These are phyloP conservation scores for Fusarium chlamydosporum DNA, from an alignment of 2,329 filamentous ascomycete genomes.

Conservation along the genomic window DNA sequence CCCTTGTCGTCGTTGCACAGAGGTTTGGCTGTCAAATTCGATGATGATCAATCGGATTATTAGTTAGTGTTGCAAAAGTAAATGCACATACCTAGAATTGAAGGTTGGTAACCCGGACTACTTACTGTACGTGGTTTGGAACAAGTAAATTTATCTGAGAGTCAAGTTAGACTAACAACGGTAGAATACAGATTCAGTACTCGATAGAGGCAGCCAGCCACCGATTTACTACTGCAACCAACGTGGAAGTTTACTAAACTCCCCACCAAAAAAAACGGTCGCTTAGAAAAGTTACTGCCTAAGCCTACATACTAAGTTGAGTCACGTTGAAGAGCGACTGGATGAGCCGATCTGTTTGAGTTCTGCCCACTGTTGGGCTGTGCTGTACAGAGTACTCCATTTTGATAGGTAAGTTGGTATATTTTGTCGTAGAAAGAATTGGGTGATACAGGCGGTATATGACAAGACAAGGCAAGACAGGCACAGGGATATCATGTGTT, in stretches of 20 bases:
- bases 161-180: no score
- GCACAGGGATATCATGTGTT: constrained; percentile 26
- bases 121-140: background rate
- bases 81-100: background rate
- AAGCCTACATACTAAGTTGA: background rate
- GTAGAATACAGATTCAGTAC: background rate
- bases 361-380: constrained; percentile 21
- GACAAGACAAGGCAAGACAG: background rate
- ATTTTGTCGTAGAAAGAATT: constrained; percentile 24
- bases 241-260: background rate
- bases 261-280: background rate
- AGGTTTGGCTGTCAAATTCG: constrained; percentile 6
- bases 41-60: constrained; percentile 4
- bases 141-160: background rate
- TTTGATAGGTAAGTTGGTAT: constrained; percentile 11
- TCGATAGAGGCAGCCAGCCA: background rate
- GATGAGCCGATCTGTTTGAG: constrained; percentile 6
- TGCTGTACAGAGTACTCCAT: constrained; percentile 5
- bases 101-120: background rate
- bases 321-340: background rate
- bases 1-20: constrained; percentile 15
- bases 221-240: constrained; percentile 14
- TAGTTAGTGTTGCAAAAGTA: background rate
- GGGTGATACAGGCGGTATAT: constrained; percentile 16
- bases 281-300: constrained; percentile 8